phyloP scores from a whole-genome alignment of 1,139 yeast genomes.

The Zygosaccharomyces pseudobailii region DNA sequence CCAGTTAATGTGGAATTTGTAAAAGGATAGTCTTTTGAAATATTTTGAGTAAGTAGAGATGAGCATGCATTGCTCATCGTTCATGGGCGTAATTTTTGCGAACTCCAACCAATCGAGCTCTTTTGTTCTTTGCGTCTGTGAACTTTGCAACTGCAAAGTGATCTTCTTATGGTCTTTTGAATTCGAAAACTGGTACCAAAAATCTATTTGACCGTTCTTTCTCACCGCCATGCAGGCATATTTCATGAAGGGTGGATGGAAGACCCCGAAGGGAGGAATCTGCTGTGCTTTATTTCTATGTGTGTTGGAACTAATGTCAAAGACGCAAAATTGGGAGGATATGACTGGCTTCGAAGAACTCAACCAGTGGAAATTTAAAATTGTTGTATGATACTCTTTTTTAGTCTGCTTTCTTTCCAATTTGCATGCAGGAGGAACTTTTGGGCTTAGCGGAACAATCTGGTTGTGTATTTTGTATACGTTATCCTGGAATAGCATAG shows the following conservation, averaged over 20 bases:
- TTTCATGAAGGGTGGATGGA: slow-evolving; percentile 36
- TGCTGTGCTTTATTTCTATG: slow-evolving; percentile 34
- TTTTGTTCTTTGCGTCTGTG: slow-evolving; percentile 22
- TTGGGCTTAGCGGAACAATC: slow-evolving; percentile 23
- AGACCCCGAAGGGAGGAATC: slow-evolving; percentile 33
- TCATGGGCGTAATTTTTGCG: slow-evolving; percentile 33
- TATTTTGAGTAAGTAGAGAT: slow-evolving; percentile 30
- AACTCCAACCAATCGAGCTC: slow-evolving; percentile 33
- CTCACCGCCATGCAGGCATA: slow-evolving; percentile 34
- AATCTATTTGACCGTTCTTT: slow-evolving; percentile 34
- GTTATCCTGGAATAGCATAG: slow-evolving; percentile 35
- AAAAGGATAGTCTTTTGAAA: slow-evolving; percentile 26
- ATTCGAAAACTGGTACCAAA: slow-evolving; percentile 37
- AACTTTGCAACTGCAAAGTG: slow-evolving; percentile 26
- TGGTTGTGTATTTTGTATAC: slow-evolving; percentile 33
- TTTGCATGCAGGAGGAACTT: slow-evolving; percentile 10
- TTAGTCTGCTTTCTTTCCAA: slow-evolving; percentile 31
- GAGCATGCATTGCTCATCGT: slow-evolving; percentile 30
- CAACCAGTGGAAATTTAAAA: slow-evolving; percentile 34
- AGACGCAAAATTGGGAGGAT: slow-evolving; percentile 31
- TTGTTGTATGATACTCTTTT: slow-evolving; percentile 31
- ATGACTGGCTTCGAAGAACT: slow-evolving; percentile 33
- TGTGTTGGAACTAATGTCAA: slow-evolving; percentile 25
- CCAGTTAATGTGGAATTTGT: slow-evolving; percentile 33
- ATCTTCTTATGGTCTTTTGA: slow-evolving; percentile 36